Evolutionary conservation across 371 early-diverging fungal genomes (phyloP).

Genomic region (Rhizopus sp.): DNA sequence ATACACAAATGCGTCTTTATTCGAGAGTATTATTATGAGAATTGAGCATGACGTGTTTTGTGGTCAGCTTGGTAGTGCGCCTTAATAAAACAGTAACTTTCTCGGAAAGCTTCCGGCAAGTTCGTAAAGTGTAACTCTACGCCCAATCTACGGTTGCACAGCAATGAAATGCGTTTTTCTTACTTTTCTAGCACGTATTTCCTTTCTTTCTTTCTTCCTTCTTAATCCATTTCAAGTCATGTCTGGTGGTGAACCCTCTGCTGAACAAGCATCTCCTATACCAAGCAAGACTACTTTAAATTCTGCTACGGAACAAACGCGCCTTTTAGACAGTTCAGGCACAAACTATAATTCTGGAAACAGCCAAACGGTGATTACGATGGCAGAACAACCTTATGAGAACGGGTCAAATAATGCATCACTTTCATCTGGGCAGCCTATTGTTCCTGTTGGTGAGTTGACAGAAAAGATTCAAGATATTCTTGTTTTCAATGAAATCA

Average conservation of each 20-base stretch:
- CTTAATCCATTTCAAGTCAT: neutral
- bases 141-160: conserved; percentile 7
- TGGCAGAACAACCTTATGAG: conserved; percentile 1
- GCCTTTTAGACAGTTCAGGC: conserved; percentile 18
- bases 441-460: conserved; percentile 26
- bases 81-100: too few relatives aligned
- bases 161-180: neutral
- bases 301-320: conserved; percentile 20
- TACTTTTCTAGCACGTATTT: conserved; percentile 1
- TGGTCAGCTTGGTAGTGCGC: too few relatives aligned
- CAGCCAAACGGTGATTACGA: conserved; percentile 22
- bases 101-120: too few relatives aligned
- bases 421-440: conserved; percentile 15
- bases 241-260: conserved; percentile 7
- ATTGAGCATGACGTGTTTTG: too few relatives aligned
- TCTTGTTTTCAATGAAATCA: conserved; percentile 27
- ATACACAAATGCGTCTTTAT: too few relatives aligned
- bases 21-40: too few relatives aligned
- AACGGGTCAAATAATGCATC: neutral
- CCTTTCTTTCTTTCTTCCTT: conserved; percentile 3
- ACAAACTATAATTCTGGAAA: conserved; percentile 13
- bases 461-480: conserved; percentile 37
- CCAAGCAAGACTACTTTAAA: conserved; percentile 8
- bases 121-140: too few relatives aligned
- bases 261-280: conserved; percentile 3